phyloP scores from a whole-genome alignment of 1,284 basidiomycete species.

The Thelephora terrestris region DNA sequence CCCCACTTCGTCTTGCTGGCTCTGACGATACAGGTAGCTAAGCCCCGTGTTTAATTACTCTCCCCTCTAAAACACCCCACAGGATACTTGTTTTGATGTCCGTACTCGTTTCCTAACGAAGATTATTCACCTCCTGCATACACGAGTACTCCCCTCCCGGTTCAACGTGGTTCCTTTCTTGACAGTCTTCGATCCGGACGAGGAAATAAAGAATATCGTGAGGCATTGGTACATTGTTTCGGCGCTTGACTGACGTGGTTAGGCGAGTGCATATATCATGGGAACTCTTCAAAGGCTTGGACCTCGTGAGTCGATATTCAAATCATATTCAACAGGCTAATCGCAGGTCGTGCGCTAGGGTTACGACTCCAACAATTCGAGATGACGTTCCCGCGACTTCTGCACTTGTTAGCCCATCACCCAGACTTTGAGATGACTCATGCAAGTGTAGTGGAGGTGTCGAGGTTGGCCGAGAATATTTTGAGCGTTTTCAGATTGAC shows the following conservation, averaged over 20 bases:
- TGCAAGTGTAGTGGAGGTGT: conserved; percentile 60
- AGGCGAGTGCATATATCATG: not conserved
- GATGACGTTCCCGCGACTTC: conserved; percentile 72
- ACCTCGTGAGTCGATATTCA: not conserved
- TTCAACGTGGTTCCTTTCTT: conserved; percentile 86
- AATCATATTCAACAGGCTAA: conserved; percentile 34
- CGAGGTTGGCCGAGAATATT: conserved; percentile 41
- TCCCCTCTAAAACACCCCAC: not conserved
- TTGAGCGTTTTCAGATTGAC: not conserved
- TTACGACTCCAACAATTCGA: conserved; percentile 65
- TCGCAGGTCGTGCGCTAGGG: conserved; percentile 37
- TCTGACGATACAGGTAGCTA: conserved; percentile 62
- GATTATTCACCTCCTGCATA: conserved; percentile 51
- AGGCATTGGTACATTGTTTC: conserved; percentile 10
- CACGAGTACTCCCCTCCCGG: conserved; percentile 53
- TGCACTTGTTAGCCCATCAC: conserved; percentile 88
- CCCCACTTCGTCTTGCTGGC: conserved; percentile 64
- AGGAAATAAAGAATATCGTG: conserved; percentile 59
- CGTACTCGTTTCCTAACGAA: conserved; percentile 74
- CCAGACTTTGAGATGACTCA: conserved; percentile 71
- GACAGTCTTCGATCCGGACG: conserved; percentile 86
- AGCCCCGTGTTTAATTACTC: not conserved
- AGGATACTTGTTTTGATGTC: conserved; percentile 88
- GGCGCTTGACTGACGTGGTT: not conserved
- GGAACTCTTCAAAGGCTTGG: not conserved